These are phyloP conservation scores for Backusella luteola DNA, from an alignment of 192 early-diverging fungal species.

Conservation along the genomic window DNA sequence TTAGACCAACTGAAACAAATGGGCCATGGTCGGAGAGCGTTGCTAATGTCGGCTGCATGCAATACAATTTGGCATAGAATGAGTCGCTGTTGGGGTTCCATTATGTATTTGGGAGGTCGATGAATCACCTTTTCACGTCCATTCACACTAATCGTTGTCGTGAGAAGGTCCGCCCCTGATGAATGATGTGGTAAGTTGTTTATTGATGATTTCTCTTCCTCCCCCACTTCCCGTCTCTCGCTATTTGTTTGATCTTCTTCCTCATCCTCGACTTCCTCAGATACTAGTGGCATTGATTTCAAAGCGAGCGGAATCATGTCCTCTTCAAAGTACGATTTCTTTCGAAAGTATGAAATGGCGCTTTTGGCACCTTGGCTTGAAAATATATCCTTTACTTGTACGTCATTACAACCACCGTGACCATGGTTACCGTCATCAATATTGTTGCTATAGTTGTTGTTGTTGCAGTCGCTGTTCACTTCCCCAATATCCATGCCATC, in stretches of 20 bases:
- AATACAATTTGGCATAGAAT: constrained; percentile 66
- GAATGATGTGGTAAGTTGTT: neutral
- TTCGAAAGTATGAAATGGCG: constrained; percentile 14
- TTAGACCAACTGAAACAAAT: constrained; percentile 91
- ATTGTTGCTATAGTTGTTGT: neutral
- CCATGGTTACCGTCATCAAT: neutral
- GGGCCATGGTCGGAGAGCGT: constrained; percentile 78
- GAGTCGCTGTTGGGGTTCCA: constrained; percentile 56
- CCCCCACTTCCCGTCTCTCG: neutral
- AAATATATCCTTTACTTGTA: constrained; percentile 15
- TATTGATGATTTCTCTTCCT: neutral
- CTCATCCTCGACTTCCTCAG: neutral
- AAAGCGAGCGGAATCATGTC: constrained; percentile 13
- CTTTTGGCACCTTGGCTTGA: constrained; percentile 14
- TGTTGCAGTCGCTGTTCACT: neutral
- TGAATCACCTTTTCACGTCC: constrained; percentile 3
- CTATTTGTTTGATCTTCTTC: neutral
- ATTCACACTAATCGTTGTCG: neutral
- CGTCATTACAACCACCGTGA: neutral
- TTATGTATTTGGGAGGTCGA: constrained; percentile 13
- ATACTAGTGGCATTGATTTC: neutral
- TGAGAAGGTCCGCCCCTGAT: neutral
- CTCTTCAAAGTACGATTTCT: constrained; percentile 13
- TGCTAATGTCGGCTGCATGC: constrained; percentile 90
- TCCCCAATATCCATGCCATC: neutral